Evolutionary conservation across 306 rosid species (phyloP).

Genomic region (Fagus crenata): DNA sequence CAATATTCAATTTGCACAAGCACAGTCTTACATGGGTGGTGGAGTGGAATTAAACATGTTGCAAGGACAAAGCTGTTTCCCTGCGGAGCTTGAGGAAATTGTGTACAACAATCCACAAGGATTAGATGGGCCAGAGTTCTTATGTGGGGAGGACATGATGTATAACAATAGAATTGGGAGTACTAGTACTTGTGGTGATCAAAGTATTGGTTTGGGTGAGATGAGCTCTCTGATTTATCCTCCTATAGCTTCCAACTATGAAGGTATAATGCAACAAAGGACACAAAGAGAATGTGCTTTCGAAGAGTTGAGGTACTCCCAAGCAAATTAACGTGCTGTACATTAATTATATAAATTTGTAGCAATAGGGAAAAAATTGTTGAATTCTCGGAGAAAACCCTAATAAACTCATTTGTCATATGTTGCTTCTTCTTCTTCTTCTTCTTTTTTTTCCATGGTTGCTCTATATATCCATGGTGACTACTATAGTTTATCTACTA

Average conservation of each 20-base stretch:
- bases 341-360: conserved; percentile 21
- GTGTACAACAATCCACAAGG: conserved; percentile 37
- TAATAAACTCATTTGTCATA: conserved; percentile 15
- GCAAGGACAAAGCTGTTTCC: conserved; percentile 46
- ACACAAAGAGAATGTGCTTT: conserved; percentile 37
- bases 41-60: conserved; percentile 26
- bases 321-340: conserved; percentile 32
- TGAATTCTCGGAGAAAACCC: conserved; percentile 25
- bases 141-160: conserved; percentile 45
- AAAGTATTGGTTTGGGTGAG: conserved; percentile 46
- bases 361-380: conserved; percentile 8
- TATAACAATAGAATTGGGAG: conserved; percentile 26
- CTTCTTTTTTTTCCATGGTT: too few relatives aligned
- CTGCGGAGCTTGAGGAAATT: conserved; percentile 37
- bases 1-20: conserved; percentile 32
- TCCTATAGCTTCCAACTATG: conserved; percentile 35
- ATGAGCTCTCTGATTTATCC: conserved; percentile 42
- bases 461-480: neutral
- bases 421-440: conserved; percentile 17
- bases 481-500: conserved; percentile 17
- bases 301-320: conserved; percentile 39
- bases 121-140: conserved; percentile 54
- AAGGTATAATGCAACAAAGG: conserved; percentile 28
- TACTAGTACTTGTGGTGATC: conserved; percentile 18
- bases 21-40: conserved; percentile 18